Conservation (phyloP, 2,329 filamentous ascomycete species). For the Sordariomycetes sp. region DNA sequence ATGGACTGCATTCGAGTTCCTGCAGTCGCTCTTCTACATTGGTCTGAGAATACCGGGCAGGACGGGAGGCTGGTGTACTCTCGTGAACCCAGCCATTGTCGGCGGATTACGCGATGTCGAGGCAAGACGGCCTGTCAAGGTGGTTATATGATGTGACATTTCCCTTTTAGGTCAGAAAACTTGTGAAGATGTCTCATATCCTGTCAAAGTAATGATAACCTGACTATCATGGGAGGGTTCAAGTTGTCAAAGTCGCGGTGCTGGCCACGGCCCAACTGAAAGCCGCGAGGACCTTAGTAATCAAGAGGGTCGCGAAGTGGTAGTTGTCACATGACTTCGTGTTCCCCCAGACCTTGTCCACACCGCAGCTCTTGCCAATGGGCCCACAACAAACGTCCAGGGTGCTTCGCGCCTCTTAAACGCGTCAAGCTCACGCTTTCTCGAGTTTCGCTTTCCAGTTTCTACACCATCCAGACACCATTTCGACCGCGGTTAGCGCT, state of each 20-base stretch:
- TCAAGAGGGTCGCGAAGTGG: too few species aligned
- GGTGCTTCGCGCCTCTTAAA: not conserved
- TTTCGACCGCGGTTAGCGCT: not conserved
- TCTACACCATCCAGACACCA: not conserved
- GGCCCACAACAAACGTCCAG: not conserved
- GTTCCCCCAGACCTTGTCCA: not conserved
- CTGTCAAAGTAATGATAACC: not conserved
- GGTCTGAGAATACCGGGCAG: not conserved
- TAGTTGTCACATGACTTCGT: not conserved
- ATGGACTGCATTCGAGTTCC: not conserved
- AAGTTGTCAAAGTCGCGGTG: too few species aligned
- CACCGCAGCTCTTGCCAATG: not conserved
- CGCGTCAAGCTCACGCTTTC: not conserved
- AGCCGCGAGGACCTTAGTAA: too few species aligned
- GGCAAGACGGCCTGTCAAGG: not conserved
- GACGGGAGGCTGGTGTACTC: not conserved
- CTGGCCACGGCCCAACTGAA: too few species aligned
- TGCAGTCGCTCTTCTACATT: not conserved
- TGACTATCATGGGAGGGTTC: too few species aligned
- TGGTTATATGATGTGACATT: not conserved
- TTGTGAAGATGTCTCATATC: not conserved
- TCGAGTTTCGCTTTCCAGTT: not conserved
- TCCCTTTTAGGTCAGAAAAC: not conserved
- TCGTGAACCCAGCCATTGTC: slow-evolving; percentile 5
- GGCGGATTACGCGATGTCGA: slow-evolving; percentile 1